Evolutionary conservation across 495 filamentous ascomycete species (phyloP).

Genomic region (Trichodelitschia bisporula): DNA sequence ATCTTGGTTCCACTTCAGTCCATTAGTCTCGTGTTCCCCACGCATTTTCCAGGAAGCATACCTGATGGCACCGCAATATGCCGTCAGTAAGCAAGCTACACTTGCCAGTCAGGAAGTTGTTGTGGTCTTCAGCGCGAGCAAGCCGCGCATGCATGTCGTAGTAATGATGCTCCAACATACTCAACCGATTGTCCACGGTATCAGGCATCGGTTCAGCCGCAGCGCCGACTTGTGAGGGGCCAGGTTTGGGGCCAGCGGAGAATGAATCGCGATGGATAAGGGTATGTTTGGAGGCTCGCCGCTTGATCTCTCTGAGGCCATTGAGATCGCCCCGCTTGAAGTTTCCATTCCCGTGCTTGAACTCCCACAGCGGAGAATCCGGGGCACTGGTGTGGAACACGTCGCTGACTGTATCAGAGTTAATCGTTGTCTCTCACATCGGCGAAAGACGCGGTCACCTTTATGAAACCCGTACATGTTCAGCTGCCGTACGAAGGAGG

Average conservation of each 20-base stretch:
- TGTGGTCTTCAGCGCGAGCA: constrained; percentile 60
- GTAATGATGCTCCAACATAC: constrained; percentile 53
- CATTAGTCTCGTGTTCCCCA: no score
- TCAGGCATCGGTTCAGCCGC: constrained; percentile 63
- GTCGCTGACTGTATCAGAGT: constrained; percentile 85
- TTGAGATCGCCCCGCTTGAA: constrained; percentile 89
- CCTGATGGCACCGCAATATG: constrained; percentile 50
- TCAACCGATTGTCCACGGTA: constrained; percentile 48
- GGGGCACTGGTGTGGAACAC: constrained; percentile 95
- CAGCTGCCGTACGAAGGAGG: constrained; percentile 88
- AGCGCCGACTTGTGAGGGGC: constrained; percentile 50
- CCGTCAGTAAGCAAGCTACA: constrained; percentile 66
- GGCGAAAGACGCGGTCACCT: constrained; percentile 33
- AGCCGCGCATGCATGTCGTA: constrained; percentile 60
- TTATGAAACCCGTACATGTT: constrained; percentile 99
- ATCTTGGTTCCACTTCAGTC: constrained; percentile 40
- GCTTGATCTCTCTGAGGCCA: constrained; percentile 85
- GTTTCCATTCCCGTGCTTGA: constrained; percentile 94
- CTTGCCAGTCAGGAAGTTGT: constrained; percentile 49
- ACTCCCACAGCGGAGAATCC: constrained; percentile 91
- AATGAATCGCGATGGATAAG: constrained; percentile 90
- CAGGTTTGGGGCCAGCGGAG: constrained; percentile 41
- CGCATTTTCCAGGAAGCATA: constrained; percentile 20
- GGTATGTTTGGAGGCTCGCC: constrained; percentile 85
- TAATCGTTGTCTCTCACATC: no score